Evolutionary conservation across 2,329 filamentous ascomycete genomes (phyloP), one percentile per base, ranked within the genome.

Genomic region (Coniochaeta ligniaria): DNA sequence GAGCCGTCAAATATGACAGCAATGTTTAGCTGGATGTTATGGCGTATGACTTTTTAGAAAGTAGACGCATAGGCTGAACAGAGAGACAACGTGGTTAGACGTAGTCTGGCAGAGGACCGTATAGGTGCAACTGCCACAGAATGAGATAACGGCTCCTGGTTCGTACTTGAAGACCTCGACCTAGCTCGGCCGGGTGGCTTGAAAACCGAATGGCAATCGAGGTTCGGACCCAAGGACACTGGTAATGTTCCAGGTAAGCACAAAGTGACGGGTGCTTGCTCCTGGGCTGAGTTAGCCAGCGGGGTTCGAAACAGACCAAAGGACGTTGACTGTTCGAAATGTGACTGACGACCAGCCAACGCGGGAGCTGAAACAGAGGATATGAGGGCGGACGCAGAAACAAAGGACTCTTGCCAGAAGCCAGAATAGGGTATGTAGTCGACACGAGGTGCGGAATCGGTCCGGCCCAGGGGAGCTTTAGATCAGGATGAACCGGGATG

Each of bases 401-500:
- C 47, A 52, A 52, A 52, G 47, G 22, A 52, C 12, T 52, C 47
- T n/a, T 36, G 50, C 35, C 35, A 57, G 54, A 38, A 57, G 31
- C 17, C 22, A 17, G 33, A 56, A 2, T 35, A 57, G 17, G 20
- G 31, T 57, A 57, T 12, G 31, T 36, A 55, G 54, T 22, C n/a
- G 31, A 36, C 28, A 38, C 54, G 54, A 57, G 33, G n/a, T 57
- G 33, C 20, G 33, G 54, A 20, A 59, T 20, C 14, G 20, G 47
- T n/a, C 17, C 54, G 54, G 9, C 16, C 14, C 11, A 20, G 54
- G n/a, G 26, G 33, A 35, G 61, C 61, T 60, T 65, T 63, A 68
- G 67, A 67, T 63, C 59, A 38, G 33, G 60, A 65, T 58, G 62
- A 63, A 62, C 66, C 60, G 67, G 65, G 57, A 67, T 54, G 63